Conservation (phyloP, 2,329 filamentous ascomycete species). For the Cladosporium velox region DNA sequence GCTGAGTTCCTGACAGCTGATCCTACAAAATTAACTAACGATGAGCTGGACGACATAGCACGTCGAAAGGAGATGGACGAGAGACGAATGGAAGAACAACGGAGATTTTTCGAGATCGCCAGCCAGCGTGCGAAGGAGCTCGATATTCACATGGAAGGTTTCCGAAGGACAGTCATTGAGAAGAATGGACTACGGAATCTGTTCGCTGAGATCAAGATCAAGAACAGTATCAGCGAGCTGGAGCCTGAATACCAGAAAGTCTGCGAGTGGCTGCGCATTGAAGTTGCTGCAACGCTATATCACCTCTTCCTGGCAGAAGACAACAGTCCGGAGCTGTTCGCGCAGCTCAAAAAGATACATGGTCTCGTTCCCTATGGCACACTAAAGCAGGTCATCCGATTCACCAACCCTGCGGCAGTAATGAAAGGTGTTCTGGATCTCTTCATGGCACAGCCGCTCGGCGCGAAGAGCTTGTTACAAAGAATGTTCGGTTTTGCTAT, state of each 20-base stretch:
- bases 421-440: constrained; percentile 96
- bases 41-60: constrained; percentile 79
- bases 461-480: constrained; percentile 84
- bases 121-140: constrained; percentile 85
- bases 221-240: constrained; percentile 81
- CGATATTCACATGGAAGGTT: constrained; percentile 95
- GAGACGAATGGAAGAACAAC: constrained; percentile 87
- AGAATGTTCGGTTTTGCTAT: constrained; percentile 91
- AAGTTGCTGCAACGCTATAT: constrained; percentile 94
- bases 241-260: constrained; percentile 98
- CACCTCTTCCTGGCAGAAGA: constrained; percentile 97
- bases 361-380: constrained; percentile 90
- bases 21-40: constrained; percentile 74
- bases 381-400: constrained; percentile 94
- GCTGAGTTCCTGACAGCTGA: constrained; percentile 76
- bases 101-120: constrained; percentile 92
- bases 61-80: constrained; percentile 80
- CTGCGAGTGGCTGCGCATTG: constrained; percentile 95
- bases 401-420: constrained; percentile 93
- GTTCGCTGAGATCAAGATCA: constrained; percentile 89
- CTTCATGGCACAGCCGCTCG: constrained; percentile 93
- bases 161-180: constrained; percentile 67
- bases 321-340: constrained; percentile 94
- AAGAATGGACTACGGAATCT: constrained; percentile 87
- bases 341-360: constrained; percentile 90